Evolutionary conservation across 441 rosid genomes (phyloP).

Genomic region (Populus hybrid): DNA sequence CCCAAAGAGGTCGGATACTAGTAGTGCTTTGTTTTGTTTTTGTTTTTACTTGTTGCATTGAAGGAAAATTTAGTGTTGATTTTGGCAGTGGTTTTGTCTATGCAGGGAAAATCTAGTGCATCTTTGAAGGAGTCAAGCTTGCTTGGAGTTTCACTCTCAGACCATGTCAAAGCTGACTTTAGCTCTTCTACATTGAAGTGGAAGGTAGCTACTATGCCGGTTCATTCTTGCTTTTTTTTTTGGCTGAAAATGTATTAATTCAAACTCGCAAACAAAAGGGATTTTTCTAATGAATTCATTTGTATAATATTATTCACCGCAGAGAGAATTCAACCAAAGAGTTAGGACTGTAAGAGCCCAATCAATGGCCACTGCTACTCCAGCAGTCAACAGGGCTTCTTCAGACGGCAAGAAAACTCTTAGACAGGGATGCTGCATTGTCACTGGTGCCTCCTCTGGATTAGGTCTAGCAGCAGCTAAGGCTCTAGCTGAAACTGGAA

Average conservation of each 20-base stretch:
- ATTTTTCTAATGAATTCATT: not conserved
- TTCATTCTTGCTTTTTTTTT: not conserved
- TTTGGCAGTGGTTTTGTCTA: not conserved
- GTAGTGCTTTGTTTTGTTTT: not conserved
- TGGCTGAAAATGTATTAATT: not conserved
- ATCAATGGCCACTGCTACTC: constrained; percentile 54
- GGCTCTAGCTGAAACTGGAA: constrained; percentile 90
- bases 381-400: constrained; percentile 45
- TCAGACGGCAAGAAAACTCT: constrained; percentile 71
- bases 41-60: not conserved
- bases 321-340: constrained; percentile 56
- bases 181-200: constrained; percentile 52
- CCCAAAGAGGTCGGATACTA: constrained; percentile 55
- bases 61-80: constrained; percentile 7
- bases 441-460: constrained; percentile 96
- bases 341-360: constrained; percentile 66
- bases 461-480: constrained; percentile 88
- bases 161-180: constrained; percentile 54
- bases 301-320: constrained; percentile 1
- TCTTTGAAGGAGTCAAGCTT: constrained; percentile 76
- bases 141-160: constrained; percentile 74
- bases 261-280: not conserved
- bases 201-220: constrained; percentile 40
- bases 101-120: constrained; percentile 54
- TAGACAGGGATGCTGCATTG: constrained; percentile 73